Conservation (phyloP, 2,329 filamentous ascomycete genomes). For the Aspergillus eucalypticola region DNA sequence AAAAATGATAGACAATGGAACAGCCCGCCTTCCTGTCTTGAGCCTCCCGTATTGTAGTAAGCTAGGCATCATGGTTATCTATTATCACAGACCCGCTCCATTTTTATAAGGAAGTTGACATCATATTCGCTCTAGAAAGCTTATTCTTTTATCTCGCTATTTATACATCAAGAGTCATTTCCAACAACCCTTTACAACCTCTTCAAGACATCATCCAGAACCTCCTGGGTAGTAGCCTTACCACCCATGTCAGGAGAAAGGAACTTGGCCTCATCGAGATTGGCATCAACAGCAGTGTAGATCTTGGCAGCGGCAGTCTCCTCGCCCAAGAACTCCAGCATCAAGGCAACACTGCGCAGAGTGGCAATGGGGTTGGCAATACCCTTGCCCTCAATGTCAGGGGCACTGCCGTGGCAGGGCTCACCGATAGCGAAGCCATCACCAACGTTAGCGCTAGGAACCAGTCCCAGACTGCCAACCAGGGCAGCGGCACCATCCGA, state of each 20-base stretch:
- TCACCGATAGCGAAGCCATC: conserved; percentile 94
- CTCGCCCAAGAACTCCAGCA: conserved; percentile 94
- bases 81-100: no score
- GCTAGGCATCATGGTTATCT: no score
- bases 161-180: conserved; percentile 2
- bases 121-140: no score
- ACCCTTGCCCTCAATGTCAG: conserved; percentile 88
- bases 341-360: conserved; percentile 82
- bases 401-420: conserved; percentile 94
- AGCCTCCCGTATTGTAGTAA: no score
- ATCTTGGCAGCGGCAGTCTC: conserved; percentile 84
- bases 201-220: conserved; percentile 82
- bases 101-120: no score
- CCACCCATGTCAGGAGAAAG: conserved; percentile 90
- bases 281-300: conserved; percentile 87
- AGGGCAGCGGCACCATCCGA: conserved; percentile 94
- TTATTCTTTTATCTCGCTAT: neutral
- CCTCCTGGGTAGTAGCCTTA: conserved; percentile 79
- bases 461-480: conserved; percentile 86
- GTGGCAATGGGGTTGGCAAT: conserved; percentile 98
- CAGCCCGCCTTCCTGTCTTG: no score
- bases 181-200: conserved; percentile 61
- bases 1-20: no score
- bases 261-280: conserved; percentile 78
- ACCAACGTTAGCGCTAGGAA: conserved; percentile 93